Evolutionary conservation across 139 green algal species (phyloP).

Genomic region (Pleodorina starrii): DNA sequence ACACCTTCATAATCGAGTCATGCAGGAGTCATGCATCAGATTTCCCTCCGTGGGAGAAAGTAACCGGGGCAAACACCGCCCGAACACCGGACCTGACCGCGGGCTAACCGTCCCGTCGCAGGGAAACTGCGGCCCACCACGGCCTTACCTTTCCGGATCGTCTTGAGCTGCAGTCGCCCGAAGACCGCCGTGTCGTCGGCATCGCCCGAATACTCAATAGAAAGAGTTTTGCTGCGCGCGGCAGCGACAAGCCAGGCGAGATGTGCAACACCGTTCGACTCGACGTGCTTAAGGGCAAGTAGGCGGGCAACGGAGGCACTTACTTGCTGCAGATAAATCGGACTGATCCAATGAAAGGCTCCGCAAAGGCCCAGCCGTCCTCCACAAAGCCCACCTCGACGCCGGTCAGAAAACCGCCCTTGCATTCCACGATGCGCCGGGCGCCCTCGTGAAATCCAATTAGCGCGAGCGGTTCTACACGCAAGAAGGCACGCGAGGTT

Average conservation of each 20-base stretch:
- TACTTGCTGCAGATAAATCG: conserved; percentile 27
- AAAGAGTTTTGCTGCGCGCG: conserved; percentile 1
- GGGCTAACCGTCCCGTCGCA: no score
- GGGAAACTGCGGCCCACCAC: no score
- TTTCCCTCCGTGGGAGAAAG: no score
- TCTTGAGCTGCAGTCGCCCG: conserved; percentile 29
- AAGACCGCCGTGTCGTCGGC: background rate
- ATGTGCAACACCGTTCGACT: background rate
- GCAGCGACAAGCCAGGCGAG: background rate
- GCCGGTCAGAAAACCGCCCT: background rate
- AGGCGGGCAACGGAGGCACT: background rate
- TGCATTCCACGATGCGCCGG: background rate
- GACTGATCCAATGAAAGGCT: conserved; percentile 37
- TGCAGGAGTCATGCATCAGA: no score
- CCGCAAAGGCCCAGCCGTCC: conserved; percentile 16
- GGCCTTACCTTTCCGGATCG: conserved; percentile 18
- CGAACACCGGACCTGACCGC: no score
- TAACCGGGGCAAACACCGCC: no score
- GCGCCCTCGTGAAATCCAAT: conserved; percentile 43
- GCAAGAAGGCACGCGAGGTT: background rate
- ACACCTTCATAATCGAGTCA: no score
- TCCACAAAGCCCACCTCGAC: conserved; percentile 23
- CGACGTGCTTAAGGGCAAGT: background rate
- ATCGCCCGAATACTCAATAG: background rate
- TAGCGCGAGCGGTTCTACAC: conserved; percentile 20